Percentiles rank a stretch among this genome's conserved stretches.
phyloP scores from a whole-genome alignment of 2,329 filamentous ascomycete genomes.

The Paecilomyces niveus region DNA sequence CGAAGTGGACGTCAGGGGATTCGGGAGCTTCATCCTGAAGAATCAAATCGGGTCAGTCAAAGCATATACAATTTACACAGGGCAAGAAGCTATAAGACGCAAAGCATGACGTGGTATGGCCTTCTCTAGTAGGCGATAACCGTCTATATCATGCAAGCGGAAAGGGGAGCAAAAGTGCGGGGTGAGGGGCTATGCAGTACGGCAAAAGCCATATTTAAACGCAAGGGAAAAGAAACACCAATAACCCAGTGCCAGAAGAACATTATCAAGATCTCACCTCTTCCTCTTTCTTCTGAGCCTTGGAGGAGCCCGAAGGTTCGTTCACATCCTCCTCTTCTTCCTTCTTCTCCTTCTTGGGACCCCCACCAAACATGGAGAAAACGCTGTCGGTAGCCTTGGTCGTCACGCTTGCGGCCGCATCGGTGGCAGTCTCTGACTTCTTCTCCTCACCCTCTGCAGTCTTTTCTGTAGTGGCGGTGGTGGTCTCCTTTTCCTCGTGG shows the following conservation, averaged over 20 bases:
- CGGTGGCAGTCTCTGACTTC: slow-evolving; percentile 17
- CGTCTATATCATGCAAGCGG: slow-evolving; percentile 8
- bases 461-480: slow-evolving; percentile 23
- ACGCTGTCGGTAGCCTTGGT: slow-evolving; percentile 51
- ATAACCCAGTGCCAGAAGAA: slow-evolving; percentile 13
- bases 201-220: slow-evolving; percentile 3
- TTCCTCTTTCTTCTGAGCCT: slow-evolving; percentile 62
- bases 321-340: slow-evolving; percentile 71
- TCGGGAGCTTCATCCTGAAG: slow-evolving; percentile 66
- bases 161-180: background rate
- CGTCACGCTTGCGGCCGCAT: slow-evolving; percentile 30
- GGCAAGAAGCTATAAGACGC: background rate
- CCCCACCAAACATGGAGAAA: slow-evolving; percentile 98
- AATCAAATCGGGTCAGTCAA: background rate
- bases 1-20: slow-evolving; percentile 91
- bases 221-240: slow-evolving; percentile 7
- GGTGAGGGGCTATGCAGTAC: slow-evolving; percentile 1
- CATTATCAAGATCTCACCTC: slow-evolving; percentile 33
- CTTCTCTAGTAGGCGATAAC: background rate
- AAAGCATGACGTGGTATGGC: background rate
- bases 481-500: slow-evolving; percentile 24
- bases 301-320: slow-evolving; percentile 82
- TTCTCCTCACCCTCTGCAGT: slow-evolving; percentile 24
- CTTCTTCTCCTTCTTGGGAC: slow-evolving; percentile 95
- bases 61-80: background rate